Evolutionary conservation across 345 rosid genomes (phyloP).

Genomic region (Moricandia arvensis): DNA sequence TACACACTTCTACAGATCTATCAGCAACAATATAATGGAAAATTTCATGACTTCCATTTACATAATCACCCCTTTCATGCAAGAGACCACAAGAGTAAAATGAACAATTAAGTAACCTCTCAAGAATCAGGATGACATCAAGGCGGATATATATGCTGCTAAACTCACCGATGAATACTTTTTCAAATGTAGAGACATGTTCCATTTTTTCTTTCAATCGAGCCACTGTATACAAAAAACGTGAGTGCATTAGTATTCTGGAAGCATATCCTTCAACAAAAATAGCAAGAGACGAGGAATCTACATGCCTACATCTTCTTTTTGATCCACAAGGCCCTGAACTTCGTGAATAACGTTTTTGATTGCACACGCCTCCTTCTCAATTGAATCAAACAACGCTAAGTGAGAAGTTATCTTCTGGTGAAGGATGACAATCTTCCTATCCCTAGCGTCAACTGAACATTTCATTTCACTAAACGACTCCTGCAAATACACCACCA

Average conservation of each 20-base stretch:
- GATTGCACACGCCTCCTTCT: constrained; percentile 65
- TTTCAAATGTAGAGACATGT: constrained; percentile 51
- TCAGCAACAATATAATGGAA: not conserved
- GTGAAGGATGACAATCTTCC: constrained; percentile 45
- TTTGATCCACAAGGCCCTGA: constrained; percentile 56
- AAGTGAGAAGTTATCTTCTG: constrained; percentile 66
- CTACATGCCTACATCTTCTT: constrained; percentile 77
- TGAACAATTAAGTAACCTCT: constrained; percentile 3
- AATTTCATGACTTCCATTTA: not conserved
- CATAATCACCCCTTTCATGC: not conserved
- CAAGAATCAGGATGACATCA: constrained; percentile 11
- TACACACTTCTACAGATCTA: constrained; percentile 1
- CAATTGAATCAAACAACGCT: constrained; percentile 72
- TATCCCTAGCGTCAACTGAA: constrained; percentile 55
- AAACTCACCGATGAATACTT: constrained; percentile 54
- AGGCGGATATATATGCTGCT: not conserved
- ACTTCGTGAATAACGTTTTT: constrained; percentile 57
- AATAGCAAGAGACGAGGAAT: constrained; percentile 32
- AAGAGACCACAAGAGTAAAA: constrained; percentile 4
- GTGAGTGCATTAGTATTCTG: not conserved
- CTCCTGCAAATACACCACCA: constrained; percentile 50
- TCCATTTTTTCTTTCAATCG: constrained; percentile 68
- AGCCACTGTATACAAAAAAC: constrained; percentile 48
- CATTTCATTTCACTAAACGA: constrained; percentile 67
- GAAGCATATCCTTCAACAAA: not conserved